Conservation (phyloP, 768 basidiomycete species). For the Sarcodon sp. region DNA sequence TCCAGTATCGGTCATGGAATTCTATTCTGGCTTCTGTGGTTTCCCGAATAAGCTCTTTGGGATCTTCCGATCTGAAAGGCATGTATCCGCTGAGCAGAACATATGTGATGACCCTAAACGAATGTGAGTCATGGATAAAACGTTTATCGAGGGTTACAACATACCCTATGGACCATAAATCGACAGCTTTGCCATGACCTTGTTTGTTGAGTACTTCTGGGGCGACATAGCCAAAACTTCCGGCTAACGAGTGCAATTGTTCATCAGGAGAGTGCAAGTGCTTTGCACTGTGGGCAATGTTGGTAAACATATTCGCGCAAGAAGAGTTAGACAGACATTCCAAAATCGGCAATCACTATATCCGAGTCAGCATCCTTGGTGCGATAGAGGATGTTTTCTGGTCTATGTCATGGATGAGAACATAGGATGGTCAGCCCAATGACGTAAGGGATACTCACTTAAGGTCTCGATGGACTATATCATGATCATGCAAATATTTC, state of each 20-base stretch:
- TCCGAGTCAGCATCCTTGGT: conserved; percentile 66
- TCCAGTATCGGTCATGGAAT: conserved; percentile 94
- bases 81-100: conserved; percentile 92
- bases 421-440: not conserved
- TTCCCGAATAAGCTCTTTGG: conserved; percentile 63
- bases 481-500: conserved; percentile 79
- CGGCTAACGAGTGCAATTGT: conserved; percentile 59
- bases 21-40: conserved; percentile 77
- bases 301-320: not conserved
- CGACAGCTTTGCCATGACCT: conserved; percentile 90
- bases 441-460: conserved; percentile 38
- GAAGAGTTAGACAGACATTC: conserved; percentile 52
- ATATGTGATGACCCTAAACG: conserved; percentile 78
- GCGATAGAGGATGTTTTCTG: conserved; percentile 92
- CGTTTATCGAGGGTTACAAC: conserved; percentile 9
- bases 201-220: conserved; percentile 73
- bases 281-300: conserved; percentile 45
- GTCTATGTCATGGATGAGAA: conserved; percentile 30
- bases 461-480: conserved; percentile 93
- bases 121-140: not conserved
- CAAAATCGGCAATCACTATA: conserved; percentile 94
- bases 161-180: conserved; percentile 89
- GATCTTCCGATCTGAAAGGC: conserved; percentile 82
- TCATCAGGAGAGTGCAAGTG: conserved; percentile 65
- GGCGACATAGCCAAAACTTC: conserved; percentile 83